Percentiles rank a stretch among this genome's conserved stretches.
phyloP scores from a whole-genome alignment of 371 early-diverging fungal genomes.

The Fennellomyces sp. region DNA sequence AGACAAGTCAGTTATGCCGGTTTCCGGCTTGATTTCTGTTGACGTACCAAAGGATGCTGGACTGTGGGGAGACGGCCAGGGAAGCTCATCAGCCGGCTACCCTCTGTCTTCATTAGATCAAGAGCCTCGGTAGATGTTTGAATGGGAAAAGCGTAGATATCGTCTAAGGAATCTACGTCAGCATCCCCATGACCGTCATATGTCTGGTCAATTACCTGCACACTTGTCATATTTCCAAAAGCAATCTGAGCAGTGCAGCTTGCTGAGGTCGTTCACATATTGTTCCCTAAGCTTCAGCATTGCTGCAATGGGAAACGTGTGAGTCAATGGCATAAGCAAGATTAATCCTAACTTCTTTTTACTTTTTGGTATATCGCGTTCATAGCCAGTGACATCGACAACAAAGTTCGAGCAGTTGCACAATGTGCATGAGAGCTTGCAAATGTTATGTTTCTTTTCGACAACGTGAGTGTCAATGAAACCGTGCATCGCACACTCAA shows the following conservation, averaged over 20 bases:
- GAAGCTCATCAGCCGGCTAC: background rate
- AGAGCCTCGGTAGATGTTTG: constrained; percentile 5
- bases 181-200: background rate
- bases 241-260: constrained; percentile 7
- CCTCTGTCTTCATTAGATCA: background rate
- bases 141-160: constrained; percentile 10
- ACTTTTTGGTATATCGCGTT: constrained; percentile 2
- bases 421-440: constrained; percentile 2
- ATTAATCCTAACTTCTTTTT: background rate
- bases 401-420: constrained; percentile 8
- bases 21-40: background rate
- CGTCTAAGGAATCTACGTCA: background rate
- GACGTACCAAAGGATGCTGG: constrained; percentile 14
- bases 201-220: constrained; percentile 2
- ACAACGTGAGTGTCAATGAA: constrained; percentile 12
- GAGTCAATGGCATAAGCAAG: background rate
- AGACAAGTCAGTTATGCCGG: background rate
- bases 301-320: background rate
- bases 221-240: constrained; percentile 10
- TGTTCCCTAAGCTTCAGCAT: constrained; percentile 1
- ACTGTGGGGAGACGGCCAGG: constrained; percentile 1
- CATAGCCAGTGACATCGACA: constrained; percentile 1
- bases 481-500: constrained; percentile 23
- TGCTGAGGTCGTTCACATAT: constrained; percentile 2
- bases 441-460: background rate